These are phyloP conservation scores for Pestalotiopsis sp. DNA, from an alignment of 2,329 filamentous ascomycete species.

Conservation along the genomic window DNA sequence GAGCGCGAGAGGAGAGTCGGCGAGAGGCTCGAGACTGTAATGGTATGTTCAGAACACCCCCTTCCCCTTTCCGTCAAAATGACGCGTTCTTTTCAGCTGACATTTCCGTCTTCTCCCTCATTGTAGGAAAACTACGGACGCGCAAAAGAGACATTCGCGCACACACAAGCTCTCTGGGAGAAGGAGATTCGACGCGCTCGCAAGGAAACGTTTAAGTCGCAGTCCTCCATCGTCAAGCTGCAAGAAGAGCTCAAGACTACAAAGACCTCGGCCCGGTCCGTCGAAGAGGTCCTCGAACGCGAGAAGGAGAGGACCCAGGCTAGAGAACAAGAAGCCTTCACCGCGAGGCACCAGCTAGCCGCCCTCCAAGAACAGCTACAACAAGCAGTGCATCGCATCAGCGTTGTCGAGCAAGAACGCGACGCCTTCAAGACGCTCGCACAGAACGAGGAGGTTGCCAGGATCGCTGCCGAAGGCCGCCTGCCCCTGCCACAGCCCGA, in stretches of 20 bases:
- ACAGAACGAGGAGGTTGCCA: conserved; percentile 72
- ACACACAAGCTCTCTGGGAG: conserved; percentile 70
- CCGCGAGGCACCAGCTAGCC: conserved; percentile 66
- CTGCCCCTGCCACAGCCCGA: conserved; percentile 62
- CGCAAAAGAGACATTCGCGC: conserved; percentile 69
- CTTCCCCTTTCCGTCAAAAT: background rate
- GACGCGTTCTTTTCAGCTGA: background rate
- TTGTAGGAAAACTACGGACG: conserved; percentile 69
- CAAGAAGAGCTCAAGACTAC: conserved; percentile 73
- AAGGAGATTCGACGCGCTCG: conserved; percentile 71
- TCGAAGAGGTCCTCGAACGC: conserved; percentile 61
- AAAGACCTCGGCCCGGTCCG: conserved; percentile 54
- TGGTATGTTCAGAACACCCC: conserved; percentile 52
- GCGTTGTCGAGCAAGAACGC: conserved; percentile 71
- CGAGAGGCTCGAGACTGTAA: conserved; percentile 68
- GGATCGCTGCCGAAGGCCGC: conserved; percentile 71
- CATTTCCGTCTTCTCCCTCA: background rate
- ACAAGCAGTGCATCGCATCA: conserved; percentile 63
- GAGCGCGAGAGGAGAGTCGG: conserved; percentile 68
- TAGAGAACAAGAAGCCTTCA: conserved; percentile 71
- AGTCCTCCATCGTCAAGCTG: conserved; percentile 69
- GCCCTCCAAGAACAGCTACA: conserved; percentile 69
- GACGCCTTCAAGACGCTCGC: conserved; percentile 73
- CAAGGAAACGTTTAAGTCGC: conserved; percentile 77
- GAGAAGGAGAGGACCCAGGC: conserved; percentile 64